Evolutionary conservation across 1,284 basidiomycete genomes (phyloP), one percentile per base, ranked within the genome.

Genomic region (Malassezia obtusa): DNA sequence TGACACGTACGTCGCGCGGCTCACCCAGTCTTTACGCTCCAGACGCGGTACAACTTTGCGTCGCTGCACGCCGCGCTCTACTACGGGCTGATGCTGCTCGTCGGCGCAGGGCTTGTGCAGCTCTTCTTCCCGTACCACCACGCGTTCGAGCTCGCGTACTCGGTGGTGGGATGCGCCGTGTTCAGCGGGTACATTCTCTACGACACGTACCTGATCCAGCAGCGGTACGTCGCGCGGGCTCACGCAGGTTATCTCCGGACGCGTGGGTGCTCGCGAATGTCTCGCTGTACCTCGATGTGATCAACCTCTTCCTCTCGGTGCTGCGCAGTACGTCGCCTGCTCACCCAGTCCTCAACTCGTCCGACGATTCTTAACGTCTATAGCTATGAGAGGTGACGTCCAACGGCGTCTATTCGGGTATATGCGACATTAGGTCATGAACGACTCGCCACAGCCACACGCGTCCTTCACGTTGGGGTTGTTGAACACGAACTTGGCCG

Each of bases 391-490:
- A n/a, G n/a, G n/a, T n/a, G n/a, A n/a, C n/a, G n/a, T n/a, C n/a
- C n/a, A n/a, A n/a, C n/a, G n/a, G n/a, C n/a, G 17, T 30, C 12
- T 30, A 7, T 30, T 30, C 32, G n/a, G n/a, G n/a, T n/a, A 35
- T 35, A 15, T 10, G 9, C 32, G 8, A 14, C 24, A 45, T 25
- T 32, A 45, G n/a, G 30, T 45, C 28, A 68, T 85, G 75, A 77
- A 77, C 40, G 77, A 90, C 76, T 92, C 89, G 64, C 89, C 89
- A 69, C 89, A 94, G 51, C 89, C 89, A 75, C 89, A 94, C 11
- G 87, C 86, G 68, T 92, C 90, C 76, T 86, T 87, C 58, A 77
- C 69, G 48, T 77, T 77, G 1, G 76, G 76, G 56, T 77, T 94
- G 77, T 86, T 84, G 77, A 95, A 94, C 24, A 86, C 83, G 67